Percentiles rank a stretch among this genome's conserved stretches.
phyloP scores from a whole-genome alignment of 2,329 filamentous ascomycete species.

The Plenodomus lindquistii region DNA sequence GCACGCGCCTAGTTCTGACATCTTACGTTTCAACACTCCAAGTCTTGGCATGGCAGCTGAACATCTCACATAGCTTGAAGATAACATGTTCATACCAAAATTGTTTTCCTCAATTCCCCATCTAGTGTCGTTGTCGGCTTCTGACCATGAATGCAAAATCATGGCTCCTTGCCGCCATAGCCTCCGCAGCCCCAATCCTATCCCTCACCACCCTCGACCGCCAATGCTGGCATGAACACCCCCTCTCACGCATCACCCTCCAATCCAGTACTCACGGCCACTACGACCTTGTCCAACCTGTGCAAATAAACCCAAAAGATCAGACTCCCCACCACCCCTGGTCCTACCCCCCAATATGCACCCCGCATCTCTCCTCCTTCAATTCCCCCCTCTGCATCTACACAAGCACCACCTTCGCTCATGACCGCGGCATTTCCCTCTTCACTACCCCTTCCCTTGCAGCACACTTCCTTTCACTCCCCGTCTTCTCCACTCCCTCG shows the following conservation, averaged over 20 bases:
- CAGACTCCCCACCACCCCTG: slow-evolving; percentile 17
- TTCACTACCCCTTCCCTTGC: slow-evolving; percentile 39
- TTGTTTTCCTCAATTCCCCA: too few relatives aligned
- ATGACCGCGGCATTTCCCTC: slow-evolving; percentile 39
- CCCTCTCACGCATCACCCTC: slow-evolving; percentile 12
- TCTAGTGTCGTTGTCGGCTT: too few relatives aligned
- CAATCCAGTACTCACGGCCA: slow-evolving; percentile 16
- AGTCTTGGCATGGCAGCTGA: background rate
- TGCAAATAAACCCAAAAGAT: background rate
- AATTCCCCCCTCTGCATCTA: slow-evolving; percentile 37
- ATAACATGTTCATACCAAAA: too few relatives aligned
- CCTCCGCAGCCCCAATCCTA: background rate
- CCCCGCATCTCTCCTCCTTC: slow-evolving; percentile 20
- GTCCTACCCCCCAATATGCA: slow-evolving; percentile 35
- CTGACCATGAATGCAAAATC: background rate
- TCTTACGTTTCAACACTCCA: background rate
- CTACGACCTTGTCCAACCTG: slow-evolving; percentile 4
- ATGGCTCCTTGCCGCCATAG: background rate
- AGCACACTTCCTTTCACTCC: slow-evolving; percentile 21
- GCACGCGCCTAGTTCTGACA: slow-evolving; percentile 9
- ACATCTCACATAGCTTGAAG: background rate
- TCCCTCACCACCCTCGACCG: slow-evolving; percentile 5
- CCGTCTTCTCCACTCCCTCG: slow-evolving; percentile 25
- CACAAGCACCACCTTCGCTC: slow-evolving; percentile 29
- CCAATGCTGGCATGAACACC: slow-evolving; percentile 34